Percentiles rank a stretch among this genome's conserved stretches.
Conservation (phyloP, 2,329 filamentous ascomycete genomes). For the Penicillium sp. region DNA sequence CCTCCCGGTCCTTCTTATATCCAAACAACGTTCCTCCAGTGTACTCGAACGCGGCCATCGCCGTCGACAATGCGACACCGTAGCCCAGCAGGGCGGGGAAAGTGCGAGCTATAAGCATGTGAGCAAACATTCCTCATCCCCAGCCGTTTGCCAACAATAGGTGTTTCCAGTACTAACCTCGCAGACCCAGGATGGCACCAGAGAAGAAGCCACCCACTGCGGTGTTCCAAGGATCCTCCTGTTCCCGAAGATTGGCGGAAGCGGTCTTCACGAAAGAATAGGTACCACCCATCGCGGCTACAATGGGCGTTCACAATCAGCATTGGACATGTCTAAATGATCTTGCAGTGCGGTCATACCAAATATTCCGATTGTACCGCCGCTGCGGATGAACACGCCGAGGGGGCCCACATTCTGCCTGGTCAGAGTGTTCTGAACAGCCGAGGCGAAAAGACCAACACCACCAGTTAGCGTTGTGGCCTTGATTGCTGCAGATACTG, state of each 20-base stretch:
- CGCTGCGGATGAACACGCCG: slow-evolving; percentile 76
- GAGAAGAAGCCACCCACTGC: slow-evolving; percentile 72
- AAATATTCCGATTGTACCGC: slow-evolving; percentile 67
- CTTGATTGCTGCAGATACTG: slow-evolving; percentile 64
- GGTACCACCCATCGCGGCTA: slow-evolving; percentile 69
- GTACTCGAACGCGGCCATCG: slow-evolving; percentile 65
- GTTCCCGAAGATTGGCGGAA: slow-evolving; percentile 79
- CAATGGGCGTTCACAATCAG: slow-evolving; percentile 14
- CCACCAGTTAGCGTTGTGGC: slow-evolving; percentile 63
- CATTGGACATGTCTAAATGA: slow-evolving; percentile 8
- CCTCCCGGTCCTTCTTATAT: slow-evolving; percentile 53
- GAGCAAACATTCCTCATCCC: slow-evolving; percentile 13
- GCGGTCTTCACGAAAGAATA: slow-evolving; percentile 76
- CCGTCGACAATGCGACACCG: slow-evolving; percentile 57
- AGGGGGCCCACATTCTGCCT: slow-evolving; percentile 77
- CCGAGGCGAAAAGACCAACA: slow-evolving; percentile 68
- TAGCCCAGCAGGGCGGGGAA: slow-evolving; percentile 70
- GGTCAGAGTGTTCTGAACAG: slow-evolving; percentile 80
- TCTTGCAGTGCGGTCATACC: slow-evolving; percentile 53
- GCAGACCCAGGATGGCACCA: slow-evolving; percentile 69
- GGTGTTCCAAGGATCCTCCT: slow-evolving; percentile 74
- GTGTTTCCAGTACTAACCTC: no score
- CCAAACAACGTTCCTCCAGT: slow-evolving; percentile 62
- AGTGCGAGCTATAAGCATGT: slow-evolving; percentile 52
- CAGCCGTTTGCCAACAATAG: no score